Percentiles rank a stretch among this genome's conserved stretches.
Evolutionary conservation across 2,329 filamentous ascomycete genomes (phyloP).

Genomic region (Venturia asperata): DNA sequence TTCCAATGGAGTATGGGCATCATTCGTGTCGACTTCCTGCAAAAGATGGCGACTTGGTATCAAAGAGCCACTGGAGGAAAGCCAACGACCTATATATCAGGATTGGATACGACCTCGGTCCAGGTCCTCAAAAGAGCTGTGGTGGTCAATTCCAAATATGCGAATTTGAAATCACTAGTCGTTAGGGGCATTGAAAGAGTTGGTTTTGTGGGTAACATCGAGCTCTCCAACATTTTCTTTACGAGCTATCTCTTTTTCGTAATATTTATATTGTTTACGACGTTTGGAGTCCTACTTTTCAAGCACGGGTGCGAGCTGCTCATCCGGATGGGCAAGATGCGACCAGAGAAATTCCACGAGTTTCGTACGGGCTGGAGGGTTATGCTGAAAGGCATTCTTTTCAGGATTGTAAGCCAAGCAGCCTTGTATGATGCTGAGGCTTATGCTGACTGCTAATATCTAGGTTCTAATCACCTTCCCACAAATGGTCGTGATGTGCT

Average conservation of each 20-base stretch:
- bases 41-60: constrained; percentile 89
- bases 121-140: constrained; percentile 63
- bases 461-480: constrained; percentile 76
- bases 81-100: constrained; percentile 70
- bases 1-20: constrained; percentile 99
- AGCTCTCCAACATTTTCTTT: constrained; percentile 87
- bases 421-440: background rate
- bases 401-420: constrained; percentile 54
- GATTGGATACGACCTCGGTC: constrained; percentile 69
- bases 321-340: constrained; percentile 68
- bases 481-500: constrained; percentile 79
- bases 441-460: background rate
- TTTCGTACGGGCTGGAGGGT: constrained; percentile 93
- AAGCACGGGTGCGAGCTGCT: constrained; percentile 74
- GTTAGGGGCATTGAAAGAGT: constrained; percentile 84
- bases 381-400: constrained; percentile 86
- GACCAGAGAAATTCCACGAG: constrained; percentile 78
- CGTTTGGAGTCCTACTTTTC: constrained; percentile 66
- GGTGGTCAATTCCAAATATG: constrained; percentile 1
- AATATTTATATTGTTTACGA: constrained; percentile 69
- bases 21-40: constrained; percentile 75
- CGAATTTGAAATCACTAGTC: constrained; percentile 32
- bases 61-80: constrained; percentile 86
- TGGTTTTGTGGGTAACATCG: constrained; percentile 76
- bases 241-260: constrained; percentile 86